phyloP scores from a whole-genome alignment of 129 eudicot species.

The Scalesia atractyloides region DNA sequence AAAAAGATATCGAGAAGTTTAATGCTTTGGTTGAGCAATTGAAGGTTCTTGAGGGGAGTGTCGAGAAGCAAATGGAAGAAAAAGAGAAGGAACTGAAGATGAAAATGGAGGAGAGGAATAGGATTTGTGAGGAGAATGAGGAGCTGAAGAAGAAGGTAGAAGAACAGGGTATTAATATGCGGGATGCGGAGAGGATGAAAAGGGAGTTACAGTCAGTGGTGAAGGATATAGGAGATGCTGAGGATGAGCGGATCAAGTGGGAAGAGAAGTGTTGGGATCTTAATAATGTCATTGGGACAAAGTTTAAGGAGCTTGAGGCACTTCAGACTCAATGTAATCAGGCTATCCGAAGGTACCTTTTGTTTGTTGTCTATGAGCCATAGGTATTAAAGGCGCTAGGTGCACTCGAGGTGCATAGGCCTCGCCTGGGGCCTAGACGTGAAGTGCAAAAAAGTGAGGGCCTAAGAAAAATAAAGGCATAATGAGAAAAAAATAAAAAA shows the following conservation, averaged over 20 bases:
- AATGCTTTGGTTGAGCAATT: conserved; percentile 49
- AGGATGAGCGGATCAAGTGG: conserved; percentile 66
- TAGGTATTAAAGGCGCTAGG: no score
- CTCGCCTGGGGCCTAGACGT: no score
- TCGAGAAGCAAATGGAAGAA: conserved; percentile 59
- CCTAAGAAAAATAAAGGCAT: no score
- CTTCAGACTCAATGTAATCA: conserved; percentile 73
- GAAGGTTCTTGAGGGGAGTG: conserved; percentile 28
- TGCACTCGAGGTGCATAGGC: no score
- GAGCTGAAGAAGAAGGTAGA: conserved; percentile 71
- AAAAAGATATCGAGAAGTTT: conserved; percentile 68
- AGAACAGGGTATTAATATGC: conserved; percentile 69
- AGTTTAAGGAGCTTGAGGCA: conserved; percentile 73
- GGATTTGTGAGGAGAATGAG: conserved; percentile 69
- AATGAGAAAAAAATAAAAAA: no score
- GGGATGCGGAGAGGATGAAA: conserved; percentile 96
- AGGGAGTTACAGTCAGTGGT: conserved; percentile 80
- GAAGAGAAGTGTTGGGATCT: conserved; percentile 87
- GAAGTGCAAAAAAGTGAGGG: no score
- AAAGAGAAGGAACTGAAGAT: conserved; percentile 60
- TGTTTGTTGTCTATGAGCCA: neutral
- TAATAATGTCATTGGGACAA: conserved; percentile 52
- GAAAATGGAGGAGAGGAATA: conserved; percentile 51
- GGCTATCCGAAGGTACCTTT: conserved; percentile 61
- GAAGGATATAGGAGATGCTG: conserved; percentile 72